Evolutionary conservation across 768 basidiomycete genomes (phyloP), one percentile per base, ranked within the genome.

Genomic region (Collybia sp.): DNA sequence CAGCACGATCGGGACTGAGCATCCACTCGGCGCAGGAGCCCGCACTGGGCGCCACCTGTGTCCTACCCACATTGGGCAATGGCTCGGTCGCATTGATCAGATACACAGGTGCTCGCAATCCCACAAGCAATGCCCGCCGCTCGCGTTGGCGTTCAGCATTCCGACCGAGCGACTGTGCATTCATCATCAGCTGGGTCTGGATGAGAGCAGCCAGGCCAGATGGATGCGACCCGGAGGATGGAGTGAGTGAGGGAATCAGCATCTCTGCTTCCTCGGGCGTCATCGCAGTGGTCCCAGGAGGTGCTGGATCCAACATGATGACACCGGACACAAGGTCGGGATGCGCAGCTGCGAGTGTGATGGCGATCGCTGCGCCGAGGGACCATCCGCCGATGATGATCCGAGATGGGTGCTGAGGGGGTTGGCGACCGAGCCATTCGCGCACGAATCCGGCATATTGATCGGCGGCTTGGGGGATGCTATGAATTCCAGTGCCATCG

Each of bases 271-370:
- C 37, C 12, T 40, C 18, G 16, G 15, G 16, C 10, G 16, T 46
- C 40, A 46, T 42, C 11, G 36, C 36, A 17, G 36, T n/a, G 12
- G 37, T 40, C 17, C 40, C 45, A 12, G 45, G 45, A 12, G 45
- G 45, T 2, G 45, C n/a, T 16, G 45, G 18, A 40, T 46, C 45
- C 17, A 46, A 4, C 9, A 40, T 12, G 15, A 40, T 13, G 15
- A 46, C 45, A 12, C 45, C 45, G 18, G 45, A 16, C 10, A 46
- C 45, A 40, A 46, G 36, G 19, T 46, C 45, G 12, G 45, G 45
- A 41, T 42, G 37, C 6, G 37, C 37, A 4, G 38, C 45, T n/a
- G 45, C 45, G 19, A 46, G 19, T 15, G 45, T n/a, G n/a, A 46
- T 12, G 25, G 45, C 36, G 5, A 46, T 40, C 11, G 33, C 40